Evolutionary conservation across 2,329 filamentous ascomycete genomes (phyloP).

Genomic region (Fusarium papillatum): DNA sequence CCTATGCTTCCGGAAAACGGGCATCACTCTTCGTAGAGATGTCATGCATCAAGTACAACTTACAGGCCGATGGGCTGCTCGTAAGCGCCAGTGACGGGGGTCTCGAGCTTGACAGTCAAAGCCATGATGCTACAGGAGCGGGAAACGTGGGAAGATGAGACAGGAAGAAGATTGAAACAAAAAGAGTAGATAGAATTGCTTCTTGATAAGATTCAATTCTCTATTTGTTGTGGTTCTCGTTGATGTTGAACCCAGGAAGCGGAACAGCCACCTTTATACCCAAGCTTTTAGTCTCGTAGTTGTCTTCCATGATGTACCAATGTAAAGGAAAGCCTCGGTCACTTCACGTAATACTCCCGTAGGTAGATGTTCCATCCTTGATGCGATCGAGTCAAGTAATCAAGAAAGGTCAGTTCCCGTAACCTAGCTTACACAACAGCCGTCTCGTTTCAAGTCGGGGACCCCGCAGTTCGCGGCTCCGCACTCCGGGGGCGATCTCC

Average conservation of each 20-base stretch:
- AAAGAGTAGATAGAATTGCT: background rate
- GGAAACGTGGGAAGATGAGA: background rate
- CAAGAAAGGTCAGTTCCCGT: no score
- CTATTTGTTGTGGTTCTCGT: background rate
- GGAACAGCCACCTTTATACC: background rate
- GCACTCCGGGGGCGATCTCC: background rate
- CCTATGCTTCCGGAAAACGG: background rate
- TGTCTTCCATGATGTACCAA: background rate
- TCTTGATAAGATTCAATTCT: background rate
- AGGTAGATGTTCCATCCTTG: background rate
- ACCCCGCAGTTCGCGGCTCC: background rate
- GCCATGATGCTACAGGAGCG: background rate
- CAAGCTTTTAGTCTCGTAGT: background rate
- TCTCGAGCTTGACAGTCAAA: slow-evolving; percentile 74
- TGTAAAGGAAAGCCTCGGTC: background rate
- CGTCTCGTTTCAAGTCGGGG: background rate
- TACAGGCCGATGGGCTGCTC: slow-evolving; percentile 73
- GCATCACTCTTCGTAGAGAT: background rate
- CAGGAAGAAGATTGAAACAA: background rate
- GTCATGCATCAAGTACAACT: background rate
- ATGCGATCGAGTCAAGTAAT: no score
- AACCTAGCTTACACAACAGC: background rate
- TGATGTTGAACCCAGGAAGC: background rate
- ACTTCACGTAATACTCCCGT: background rate
- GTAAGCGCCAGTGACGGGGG: slow-evolving; percentile 72